Percentiles rank a stretch among this genome's conserved stretches.
These are phyloP conservation scores for Cytospora schulzeri DNA, from an alignment of 2,329 filamentous ascomycete species.

Conservation along the genomic window DNA sequence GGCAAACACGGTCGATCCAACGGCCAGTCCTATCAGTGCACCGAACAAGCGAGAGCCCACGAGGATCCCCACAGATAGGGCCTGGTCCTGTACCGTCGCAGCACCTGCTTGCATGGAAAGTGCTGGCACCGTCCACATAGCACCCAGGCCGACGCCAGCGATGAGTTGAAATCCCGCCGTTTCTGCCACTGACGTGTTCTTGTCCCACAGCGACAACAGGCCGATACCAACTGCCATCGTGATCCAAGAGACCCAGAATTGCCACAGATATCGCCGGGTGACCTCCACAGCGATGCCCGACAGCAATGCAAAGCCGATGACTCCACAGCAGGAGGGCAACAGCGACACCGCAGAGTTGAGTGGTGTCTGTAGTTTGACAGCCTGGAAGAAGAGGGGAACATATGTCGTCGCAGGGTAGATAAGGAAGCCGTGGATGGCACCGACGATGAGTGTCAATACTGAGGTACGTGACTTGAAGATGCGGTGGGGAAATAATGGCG, in stretches of 20 bases:
- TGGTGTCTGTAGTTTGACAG: conserved; percentile 35
- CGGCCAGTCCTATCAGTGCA: conserved; percentile 39
- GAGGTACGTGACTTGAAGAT: conserved; percentile 36
- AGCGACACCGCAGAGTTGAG: conserved; percentile 35
- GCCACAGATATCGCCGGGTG: conserved; percentile 28
- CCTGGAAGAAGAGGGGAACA: conserved; percentile 40
- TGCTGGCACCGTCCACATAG: conserved; percentile 28
- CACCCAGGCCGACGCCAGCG: conserved; percentile 28
- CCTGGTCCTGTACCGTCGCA: conserved; percentile 37
- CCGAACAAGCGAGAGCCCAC: conserved; percentile 42
- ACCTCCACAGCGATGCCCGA: conserved; percentile 14
- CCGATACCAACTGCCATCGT: conserved; percentile 31
- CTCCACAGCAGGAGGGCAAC: conserved; percentile 32
- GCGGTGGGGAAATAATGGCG: conserved; percentile 38
- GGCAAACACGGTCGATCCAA: conserved; percentile 40
- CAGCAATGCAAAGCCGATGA: conserved; percentile 21
- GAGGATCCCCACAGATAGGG: conserved; percentile 39
- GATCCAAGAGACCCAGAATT: conserved; percentile 33
- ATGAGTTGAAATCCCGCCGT: conserved; percentile 34
- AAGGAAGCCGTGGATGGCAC: conserved; percentile 37
- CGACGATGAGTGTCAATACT: conserved; percentile 31
- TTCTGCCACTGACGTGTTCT: conserved; percentile 28
- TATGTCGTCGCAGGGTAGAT: conserved; percentile 37
- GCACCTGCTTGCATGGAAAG: conserved; percentile 41
- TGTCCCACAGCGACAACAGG: conserved; percentile 28